Conservation (phyloP, 345 rosid genomes). For the Eucalyptus cloeziana region DNA sequence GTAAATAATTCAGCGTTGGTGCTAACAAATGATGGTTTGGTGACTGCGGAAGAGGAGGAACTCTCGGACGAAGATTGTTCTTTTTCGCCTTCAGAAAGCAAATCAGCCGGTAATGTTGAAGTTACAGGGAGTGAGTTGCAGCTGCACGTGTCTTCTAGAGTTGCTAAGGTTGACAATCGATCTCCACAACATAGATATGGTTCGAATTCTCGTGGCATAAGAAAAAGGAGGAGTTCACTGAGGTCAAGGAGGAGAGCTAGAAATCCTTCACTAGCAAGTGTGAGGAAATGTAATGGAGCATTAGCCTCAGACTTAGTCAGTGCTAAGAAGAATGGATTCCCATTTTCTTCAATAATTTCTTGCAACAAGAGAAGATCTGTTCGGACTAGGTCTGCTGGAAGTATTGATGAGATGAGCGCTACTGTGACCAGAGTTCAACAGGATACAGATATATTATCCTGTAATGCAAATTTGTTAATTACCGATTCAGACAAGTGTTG, state of each 20-base stretch:
- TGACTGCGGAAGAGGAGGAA: slow-evolving; percentile 6
- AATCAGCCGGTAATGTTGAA: not conserved
- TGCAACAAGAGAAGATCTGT: slow-evolving; percentile 40
- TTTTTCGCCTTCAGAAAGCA: not conserved
- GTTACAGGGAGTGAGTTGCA: slow-evolving; percentile 8
- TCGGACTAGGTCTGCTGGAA: slow-evolving; percentile 9
- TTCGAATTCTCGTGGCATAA: slow-evolving; percentile 47
- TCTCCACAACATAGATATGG: slow-evolving; percentile 30
- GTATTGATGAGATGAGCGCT: slow-evolving; percentile 14
- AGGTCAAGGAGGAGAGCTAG: slow-evolving; percentile 50
- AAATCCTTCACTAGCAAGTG: slow-evolving; percentile 21
- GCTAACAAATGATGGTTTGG: slow-evolving; percentile 4
- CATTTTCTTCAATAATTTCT: slow-evolving; percentile 33
- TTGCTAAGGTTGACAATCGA: slow-evolving; percentile 34
- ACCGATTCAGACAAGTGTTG: slow-evolving; percentile 52
- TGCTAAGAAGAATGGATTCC: slow-evolving; percentile 42
- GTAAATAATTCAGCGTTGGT: slow-evolving; percentile 20
- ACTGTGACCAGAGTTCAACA: slow-evolving; percentile 7
- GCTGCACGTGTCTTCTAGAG: slow-evolving; percentile 32
- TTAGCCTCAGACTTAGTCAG: slow-evolving; percentile 44
- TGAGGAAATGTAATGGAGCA: slow-evolving; percentile 41
- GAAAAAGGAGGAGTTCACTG: slow-evolving; percentile 63
- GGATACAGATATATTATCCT: slow-evolving; percentile 23
- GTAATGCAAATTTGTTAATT: slow-evolving; percentile 56
- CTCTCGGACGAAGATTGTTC: not conserved